Evolutionary conservation across 2,329 filamentous ascomycete species (phyloP).

Genomic region (Teratosphaeria destructans): DNA sequence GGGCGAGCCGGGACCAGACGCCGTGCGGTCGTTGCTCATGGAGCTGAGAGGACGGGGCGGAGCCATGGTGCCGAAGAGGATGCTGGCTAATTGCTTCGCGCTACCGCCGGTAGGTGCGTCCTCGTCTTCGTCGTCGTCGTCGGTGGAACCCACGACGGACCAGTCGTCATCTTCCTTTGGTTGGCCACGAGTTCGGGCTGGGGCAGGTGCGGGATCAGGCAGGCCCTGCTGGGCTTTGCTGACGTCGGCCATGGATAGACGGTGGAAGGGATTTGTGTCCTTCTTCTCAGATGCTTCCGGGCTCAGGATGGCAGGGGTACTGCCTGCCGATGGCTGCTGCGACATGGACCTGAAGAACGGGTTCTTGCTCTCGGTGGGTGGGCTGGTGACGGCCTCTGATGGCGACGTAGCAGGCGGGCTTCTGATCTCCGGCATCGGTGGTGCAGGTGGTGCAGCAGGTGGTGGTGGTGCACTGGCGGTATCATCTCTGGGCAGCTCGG

Average conservation of each 20-base stretch:
- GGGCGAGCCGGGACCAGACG: conserved; percentile 26
- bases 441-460: conserved; percentile 29
- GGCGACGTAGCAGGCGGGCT: conserved; percentile 8
- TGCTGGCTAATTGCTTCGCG: conserved; percentile 85
- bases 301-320: conserved; percentile 31
- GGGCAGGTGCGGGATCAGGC: conserved; percentile 37
- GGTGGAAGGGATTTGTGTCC: conserved; percentile 95
- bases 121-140: conserved; percentile 51
- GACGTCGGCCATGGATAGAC: conserved; percentile 58
- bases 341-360: conserved; percentile 88
- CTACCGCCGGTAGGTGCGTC: conserved; percentile 64
- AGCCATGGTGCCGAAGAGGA: conserved; percentile 93
- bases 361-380: conserved; percentile 69
- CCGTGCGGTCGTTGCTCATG: conserved; percentile 48
- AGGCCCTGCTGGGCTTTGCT: conserved; percentile 39
- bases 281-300: conserved; percentile 27
- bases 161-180: conserved; percentile 62
- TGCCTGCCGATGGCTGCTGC: conserved; percentile 39
- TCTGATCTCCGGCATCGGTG: conserved; percentile 12
- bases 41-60: conserved; percentile 81
- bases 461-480: conserved; percentile 30
- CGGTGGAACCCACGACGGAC: conserved; percentile 58
- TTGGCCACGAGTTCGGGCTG: conserved; percentile 43
- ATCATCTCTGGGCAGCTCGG: conserved; percentile 39
- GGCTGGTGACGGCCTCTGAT: conserved; percentile 30